Conservation (phyloP, 345 rosid genomes). For the Eucalyptus tenuipes region DNA sequence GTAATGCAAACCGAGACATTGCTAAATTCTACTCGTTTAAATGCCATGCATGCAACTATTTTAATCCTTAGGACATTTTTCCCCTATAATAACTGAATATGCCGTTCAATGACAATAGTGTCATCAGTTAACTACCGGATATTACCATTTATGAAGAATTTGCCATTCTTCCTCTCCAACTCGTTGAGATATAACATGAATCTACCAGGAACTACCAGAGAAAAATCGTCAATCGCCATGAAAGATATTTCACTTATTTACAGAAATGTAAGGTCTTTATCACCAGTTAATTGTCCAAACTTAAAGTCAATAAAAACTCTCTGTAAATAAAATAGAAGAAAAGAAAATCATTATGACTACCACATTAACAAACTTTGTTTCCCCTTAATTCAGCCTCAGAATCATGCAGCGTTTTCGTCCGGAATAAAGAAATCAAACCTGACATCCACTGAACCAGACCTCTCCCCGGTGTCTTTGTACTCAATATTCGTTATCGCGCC, state of each 20-base stretch:
- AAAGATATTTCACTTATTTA: conserved; percentile 27
- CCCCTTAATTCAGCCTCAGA: not conserved
- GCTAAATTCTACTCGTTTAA: not conserved
- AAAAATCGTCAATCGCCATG: conserved; percentile 5
- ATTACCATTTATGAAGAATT: not conserved
- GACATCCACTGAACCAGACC: conserved; percentile 82
- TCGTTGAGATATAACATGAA: not conserved
- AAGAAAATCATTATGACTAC: not conserved
- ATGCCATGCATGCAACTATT: not conserved
- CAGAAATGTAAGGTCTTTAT: conserved; percentile 9
- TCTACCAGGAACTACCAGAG: not conserved
- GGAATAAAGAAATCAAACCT: conserved; percentile 87
- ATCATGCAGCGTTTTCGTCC: conserved; percentile 24
- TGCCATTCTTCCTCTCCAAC: not conserved
- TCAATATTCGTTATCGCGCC: conserved; percentile 66
- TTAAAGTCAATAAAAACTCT: not conserved
- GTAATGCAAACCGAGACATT: not conserved
- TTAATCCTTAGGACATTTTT: not conserved
- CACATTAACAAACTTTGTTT: not conserved
- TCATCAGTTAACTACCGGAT: not conserved
- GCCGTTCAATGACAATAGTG: not conserved
- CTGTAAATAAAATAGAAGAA: not conserved
- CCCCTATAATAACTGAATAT: not conserved
- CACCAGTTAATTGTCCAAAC: conserved; percentile 1
- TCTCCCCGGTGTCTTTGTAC: conserved; percentile 57